Evolutionary conservation across 1,139 yeast species (phyloP).

Genomic region (Zygosaccharomyces pseudobailii): DNA sequence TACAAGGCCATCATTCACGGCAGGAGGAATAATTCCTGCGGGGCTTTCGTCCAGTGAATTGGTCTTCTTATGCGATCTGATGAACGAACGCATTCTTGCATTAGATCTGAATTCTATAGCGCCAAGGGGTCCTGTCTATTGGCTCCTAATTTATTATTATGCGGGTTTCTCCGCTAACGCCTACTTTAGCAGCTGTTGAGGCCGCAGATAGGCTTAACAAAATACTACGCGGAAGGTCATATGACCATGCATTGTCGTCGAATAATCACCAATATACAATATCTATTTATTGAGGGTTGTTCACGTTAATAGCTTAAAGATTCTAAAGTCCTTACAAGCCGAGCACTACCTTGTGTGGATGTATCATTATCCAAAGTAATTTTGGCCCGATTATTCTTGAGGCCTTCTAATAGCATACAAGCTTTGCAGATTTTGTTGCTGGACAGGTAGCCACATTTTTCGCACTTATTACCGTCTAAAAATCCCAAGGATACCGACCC

Average conservation of each 20-base stretch:
- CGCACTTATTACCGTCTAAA: slow-evolving; percentile 70
- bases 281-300: neutral
- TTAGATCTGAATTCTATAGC: neutral
- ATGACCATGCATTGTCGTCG: neutral
- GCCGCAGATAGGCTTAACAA: no score
- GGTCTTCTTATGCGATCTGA: slow-evolving; percentile 36
- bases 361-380: slow-evolving; percentile 48
- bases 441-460: slow-evolving; percentile 86
- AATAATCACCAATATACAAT: neutral
- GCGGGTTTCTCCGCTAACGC: no score
- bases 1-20: slow-evolving; percentile 12
- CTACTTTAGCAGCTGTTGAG: no score
- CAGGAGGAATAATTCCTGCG: slow-evolving; percentile 1
- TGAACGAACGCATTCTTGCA: slow-evolving; percentile 35
- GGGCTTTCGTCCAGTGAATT: slow-evolving; percentile 32
- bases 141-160: no score
- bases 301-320: slow-evolving; percentile 49
- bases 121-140: no score
- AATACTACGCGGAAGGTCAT: neutral
- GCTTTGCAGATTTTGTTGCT: slow-evolving; percentile 90
- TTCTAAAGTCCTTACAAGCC: slow-evolving; percentile 60
- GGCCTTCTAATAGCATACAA: slow-evolving; percentile 79
- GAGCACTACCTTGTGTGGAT: slow-evolving; percentile 62
- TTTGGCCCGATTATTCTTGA: slow-evolving; percentile 70
- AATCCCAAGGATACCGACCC: slow-evolving; percentile 52